Percentiles rank a stretch among this genome's conserved stretches.
These are phyloP conservation scores for Phytopythium sindhum DNA, from an alignment of 352 stramenopile species.

Conservation along the genomic window DNA sequence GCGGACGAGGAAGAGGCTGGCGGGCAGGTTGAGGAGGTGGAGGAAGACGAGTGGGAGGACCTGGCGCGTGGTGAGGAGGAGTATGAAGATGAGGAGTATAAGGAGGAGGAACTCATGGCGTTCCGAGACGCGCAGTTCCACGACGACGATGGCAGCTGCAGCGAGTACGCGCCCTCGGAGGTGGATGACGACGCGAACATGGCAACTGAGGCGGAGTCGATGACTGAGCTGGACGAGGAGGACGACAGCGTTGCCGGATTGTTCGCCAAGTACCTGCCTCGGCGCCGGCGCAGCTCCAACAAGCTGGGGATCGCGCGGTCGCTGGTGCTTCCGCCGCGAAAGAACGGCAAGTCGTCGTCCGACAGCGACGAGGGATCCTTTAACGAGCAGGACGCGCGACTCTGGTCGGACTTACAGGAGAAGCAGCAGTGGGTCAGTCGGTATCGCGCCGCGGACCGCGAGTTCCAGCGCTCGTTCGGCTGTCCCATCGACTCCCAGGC, in stretches of 20 bases:
- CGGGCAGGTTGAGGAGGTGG: not conserved
- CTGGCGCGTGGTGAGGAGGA: not conserved
- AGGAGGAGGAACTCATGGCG: not conserved
- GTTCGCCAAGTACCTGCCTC: slow-evolving; percentile 9
- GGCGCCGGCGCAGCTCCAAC: slow-evolving; percentile 6
- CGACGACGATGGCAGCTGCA: slow-evolving; percentile 21
- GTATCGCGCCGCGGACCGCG: slow-evolving; percentile 20
- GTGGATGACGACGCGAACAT: slow-evolving; percentile 16
- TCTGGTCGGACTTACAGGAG: slow-evolving; percentile 31
- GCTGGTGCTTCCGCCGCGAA: slow-evolving; percentile 12
- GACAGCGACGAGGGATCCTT: slow-evolving; percentile 32
- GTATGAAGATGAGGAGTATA: slow-evolving; percentile 1
- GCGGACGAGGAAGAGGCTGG: not conserved
- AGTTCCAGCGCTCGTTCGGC: slow-evolving; percentile 23
- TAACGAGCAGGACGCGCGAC: slow-evolving; percentile 22
- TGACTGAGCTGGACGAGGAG: slow-evolving; percentile 9
- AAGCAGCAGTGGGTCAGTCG: slow-evolving; percentile 25
- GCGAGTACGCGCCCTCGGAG: slow-evolving; percentile 27
- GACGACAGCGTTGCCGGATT: slow-evolving; percentile 13
- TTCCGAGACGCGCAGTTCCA: slow-evolving; percentile 19
- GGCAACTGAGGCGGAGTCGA: slow-evolving; percentile 10
- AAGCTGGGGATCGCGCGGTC: slow-evolving; percentile 12
- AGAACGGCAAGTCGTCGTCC: slow-evolving; percentile 4
- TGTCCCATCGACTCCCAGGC: slow-evolving; percentile 35
- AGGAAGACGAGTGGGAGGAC: slow-evolving; percentile 1